These are phyloP conservation scores for Grosmannia serpens DNA, from an alignment of 2,329 filamentous ascomycete species.

Conservation along the genomic window DNA sequence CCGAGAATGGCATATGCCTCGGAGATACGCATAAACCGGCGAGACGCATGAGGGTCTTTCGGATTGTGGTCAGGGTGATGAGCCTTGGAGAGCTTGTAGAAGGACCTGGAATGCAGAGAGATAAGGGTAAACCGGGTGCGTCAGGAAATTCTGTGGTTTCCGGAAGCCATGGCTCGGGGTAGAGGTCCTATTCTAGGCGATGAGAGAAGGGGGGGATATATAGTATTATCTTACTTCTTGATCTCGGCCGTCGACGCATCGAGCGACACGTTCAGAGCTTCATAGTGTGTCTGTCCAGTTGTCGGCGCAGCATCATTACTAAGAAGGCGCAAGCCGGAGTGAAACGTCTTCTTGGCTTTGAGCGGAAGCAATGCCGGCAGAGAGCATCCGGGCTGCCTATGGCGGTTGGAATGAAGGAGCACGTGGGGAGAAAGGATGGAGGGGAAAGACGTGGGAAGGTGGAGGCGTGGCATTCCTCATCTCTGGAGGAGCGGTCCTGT, in stretches of 20 bases:
- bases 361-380: background rate
- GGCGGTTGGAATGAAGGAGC: slow-evolving; percentile 4
- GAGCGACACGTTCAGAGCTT: slow-evolving; percentile 60
- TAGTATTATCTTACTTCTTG: slow-evolving; percentile 51
- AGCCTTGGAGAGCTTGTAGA: slow-evolving; percentile 82
- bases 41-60: slow-evolving; percentile 56
- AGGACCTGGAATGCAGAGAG: slow-evolving; percentile 38
- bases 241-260: slow-evolving; percentile 65
- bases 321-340: slow-evolving; percentile 17
- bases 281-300: slow-evolving; percentile 59
- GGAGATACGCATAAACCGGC: slow-evolving; percentile 71
- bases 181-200: background rate
- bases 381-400: background rate
- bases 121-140: background rate
- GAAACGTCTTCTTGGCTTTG: slow-evolving; percentile 12
- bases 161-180: background rate
- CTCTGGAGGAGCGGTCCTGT: slow-evolving; percentile 12
- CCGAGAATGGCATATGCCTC: slow-evolving; percentile 74
- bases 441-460: slow-evolving; percentile 17
- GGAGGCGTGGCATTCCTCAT: slow-evolving; percentile 54
- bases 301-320: slow-evolving; percentile 15
- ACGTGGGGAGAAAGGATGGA: slow-evolving; percentile 10
- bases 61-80: slow-evolving; percentile 92
- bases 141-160: background rate
- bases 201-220: background rate